Base-by-base conservation (phyloP, 1,284 basidiomycete species). In the Schizophyllum amplum region DNA sequence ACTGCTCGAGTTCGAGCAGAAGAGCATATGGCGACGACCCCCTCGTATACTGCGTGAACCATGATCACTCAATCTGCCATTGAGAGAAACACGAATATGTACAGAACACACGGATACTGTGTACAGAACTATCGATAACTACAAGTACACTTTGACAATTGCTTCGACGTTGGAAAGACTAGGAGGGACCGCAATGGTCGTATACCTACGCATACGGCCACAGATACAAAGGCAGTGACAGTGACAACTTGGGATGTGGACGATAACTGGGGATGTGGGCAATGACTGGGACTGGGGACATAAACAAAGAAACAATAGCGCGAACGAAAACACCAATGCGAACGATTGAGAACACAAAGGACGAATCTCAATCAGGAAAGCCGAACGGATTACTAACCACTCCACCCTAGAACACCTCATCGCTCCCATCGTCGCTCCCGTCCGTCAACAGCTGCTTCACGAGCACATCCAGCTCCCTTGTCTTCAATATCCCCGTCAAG, bases 391-490 rank as follows among this genome's bases (percentile, higher is more conserved):
- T 13, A 33, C 27, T 33, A 33, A 33, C 6, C 27, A 33, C 27
- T 33, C 27, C 27, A 5, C 6, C 27, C 27, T 13, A 33, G 27
- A 33, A 33, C 5, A 13, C 17, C 33, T 17, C 33, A 9, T 42
- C 33, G 17, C 33, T 42, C 33, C 33, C 33, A 9, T 13, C 17
- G 13, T 42, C 33, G 33, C 33, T 42, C 33, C 33, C 33, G 7
- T 42, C 33, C 33, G 33, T 42, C 33, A 80, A 57, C 73, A 84
- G 74, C 51, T 75, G 72, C 57, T 76, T 68, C 47, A 83, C 80
- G 11, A 77, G 58, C 59, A 82, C 61, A 64, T 86, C 84, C 60
- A 68, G 67, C 59, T 71, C 62, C 56, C 83, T 71, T 57, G 62
- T 71, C 62, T 72, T 69, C 57, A 84, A 64, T 24, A 79, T 64